phyloP scores from a whole-genome alignment of 2,329 filamentous ascomycete species.

The Calonectria naviculata region DNA sequence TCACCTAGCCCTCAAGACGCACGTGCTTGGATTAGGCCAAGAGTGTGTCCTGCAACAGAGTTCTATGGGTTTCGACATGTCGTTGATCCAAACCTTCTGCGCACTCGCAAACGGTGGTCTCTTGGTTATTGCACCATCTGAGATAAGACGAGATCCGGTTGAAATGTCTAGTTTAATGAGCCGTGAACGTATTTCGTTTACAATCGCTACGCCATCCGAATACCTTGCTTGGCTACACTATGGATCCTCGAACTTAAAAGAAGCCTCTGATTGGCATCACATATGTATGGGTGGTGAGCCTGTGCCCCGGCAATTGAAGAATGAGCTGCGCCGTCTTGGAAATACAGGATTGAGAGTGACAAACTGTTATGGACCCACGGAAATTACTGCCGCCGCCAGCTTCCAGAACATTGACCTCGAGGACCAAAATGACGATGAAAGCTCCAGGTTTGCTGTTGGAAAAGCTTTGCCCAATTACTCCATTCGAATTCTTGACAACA shows the following conservation, averaged over 20 bases:
- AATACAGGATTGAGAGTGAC: conserved; percentile 23
- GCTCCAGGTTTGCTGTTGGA: conserved; percentile 22
- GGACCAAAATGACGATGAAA: background rate
- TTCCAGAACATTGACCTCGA: conserved; percentile 2
- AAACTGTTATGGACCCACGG: conserved; percentile 46
- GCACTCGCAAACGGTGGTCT: conserved; percentile 50
- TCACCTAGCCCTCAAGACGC: conserved; percentile 36
- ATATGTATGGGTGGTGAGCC: conserved; percentile 13
- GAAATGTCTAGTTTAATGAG: conserved; percentile 49
- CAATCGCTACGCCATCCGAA: conserved; percentile 54
- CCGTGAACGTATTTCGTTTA: conserved; percentile 49
- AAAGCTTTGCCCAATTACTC: conserved; percentile 44
- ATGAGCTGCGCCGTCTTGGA: conserved; percentile 30
- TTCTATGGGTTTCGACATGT: conserved; percentile 54
- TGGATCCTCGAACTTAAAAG: conserved; percentile 16
- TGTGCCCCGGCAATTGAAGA: conserved; percentile 17
- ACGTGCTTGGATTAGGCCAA: conserved; percentile 27
- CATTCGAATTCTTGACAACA: conserved; percentile 54
- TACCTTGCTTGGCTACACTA: conserved; percentile 45
- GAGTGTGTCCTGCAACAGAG: conserved; percentile 52
- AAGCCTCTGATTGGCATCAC: conserved; percentile 8
- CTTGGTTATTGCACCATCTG: conserved; percentile 47
- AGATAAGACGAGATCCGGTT: conserved; percentile 42
- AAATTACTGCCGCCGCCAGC: conserved; percentile 28
- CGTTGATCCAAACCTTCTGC: conserved; percentile 49